Percentiles rank a stretch among this genome's conserved stretches.
These are phyloP conservation scores for Gymnopus androsaceus DNA, from an alignment of 1,284 basidiomycete species.

Conservation along the genomic window DNA sequence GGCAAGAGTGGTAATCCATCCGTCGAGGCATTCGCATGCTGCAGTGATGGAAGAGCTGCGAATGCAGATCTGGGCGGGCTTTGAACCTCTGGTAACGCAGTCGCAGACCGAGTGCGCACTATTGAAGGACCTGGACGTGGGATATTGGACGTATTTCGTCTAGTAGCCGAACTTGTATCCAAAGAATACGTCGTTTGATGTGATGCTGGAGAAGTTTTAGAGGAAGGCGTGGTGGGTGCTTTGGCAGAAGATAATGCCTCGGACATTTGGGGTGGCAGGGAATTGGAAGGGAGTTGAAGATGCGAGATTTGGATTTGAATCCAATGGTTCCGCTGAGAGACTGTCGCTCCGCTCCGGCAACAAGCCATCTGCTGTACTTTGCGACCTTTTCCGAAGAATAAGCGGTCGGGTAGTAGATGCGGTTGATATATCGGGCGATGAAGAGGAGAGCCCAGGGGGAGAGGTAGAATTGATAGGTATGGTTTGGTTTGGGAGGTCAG, in stretches of 20 bases:
- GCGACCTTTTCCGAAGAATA: slow-evolving; percentile 42
- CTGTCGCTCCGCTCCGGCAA: slow-evolving; percentile 20
- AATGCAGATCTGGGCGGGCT: slow-evolving; percentile 1
- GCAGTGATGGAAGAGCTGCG: background rate
- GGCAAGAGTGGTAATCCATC: slow-evolving; percentile 34
- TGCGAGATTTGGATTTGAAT: slow-evolving; percentile 42
- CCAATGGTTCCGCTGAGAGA: slow-evolving; percentile 21
- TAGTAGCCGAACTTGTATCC: slow-evolving; percentile 44
- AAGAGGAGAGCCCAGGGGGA: slow-evolving; percentile 19
- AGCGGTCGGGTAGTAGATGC: slow-evolving; percentile 21
- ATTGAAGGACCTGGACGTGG: slow-evolving; percentile 40
- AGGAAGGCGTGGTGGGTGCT: slow-evolving; percentile 20
- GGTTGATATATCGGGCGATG: slow-evolving; percentile 27
- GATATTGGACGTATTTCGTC: slow-evolving; percentile 15
- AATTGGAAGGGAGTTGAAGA: slow-evolving; percentile 46
- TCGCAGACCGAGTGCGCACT: slow-evolving; percentile 53
- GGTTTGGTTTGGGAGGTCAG: slow-evolving; percentile 23
- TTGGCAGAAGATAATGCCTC: slow-evolving; percentile 11
- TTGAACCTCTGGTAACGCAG: slow-evolving; percentile 39
- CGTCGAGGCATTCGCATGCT: background rate
- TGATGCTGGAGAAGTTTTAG: slow-evolving; percentile 31
- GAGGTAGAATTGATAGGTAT: slow-evolving; percentile 10
- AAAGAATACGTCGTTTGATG: slow-evolving; percentile 58
- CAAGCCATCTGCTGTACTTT: slow-evolving; percentile 42
- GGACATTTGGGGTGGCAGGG: slow-evolving; percentile 30